A percentile compares a stretch with the other conserved stretches of the same genome.
These are phyloP conservation scores for Striga hermonthica DNA, from an alignment of 305 asterid genomes.

Conservation along the genomic window DNA sequence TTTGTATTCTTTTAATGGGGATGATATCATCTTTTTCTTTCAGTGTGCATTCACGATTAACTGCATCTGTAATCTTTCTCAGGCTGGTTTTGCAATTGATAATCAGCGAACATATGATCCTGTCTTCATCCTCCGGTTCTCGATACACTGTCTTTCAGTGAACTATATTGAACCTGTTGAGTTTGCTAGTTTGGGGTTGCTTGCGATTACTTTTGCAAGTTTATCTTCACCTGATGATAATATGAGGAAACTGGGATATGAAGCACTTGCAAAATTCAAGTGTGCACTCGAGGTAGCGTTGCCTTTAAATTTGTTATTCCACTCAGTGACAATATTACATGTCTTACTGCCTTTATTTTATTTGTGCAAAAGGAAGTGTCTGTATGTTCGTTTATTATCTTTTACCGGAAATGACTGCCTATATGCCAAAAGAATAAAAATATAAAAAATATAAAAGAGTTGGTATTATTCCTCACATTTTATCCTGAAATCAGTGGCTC, in stretches of 20 bases:
- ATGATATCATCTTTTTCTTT: background rate
- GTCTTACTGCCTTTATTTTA: constrained; percentile 17
- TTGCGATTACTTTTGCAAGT: constrained; percentile 74
- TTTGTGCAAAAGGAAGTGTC: constrained; percentile 20
- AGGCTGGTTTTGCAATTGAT: constrained; percentile 45
- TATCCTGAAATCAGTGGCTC: background rate
- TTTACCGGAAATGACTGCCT: constrained; percentile 13
- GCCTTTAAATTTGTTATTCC: constrained; percentile 9
- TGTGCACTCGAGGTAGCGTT: constrained; percentile 60
- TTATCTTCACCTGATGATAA: constrained; percentile 75
- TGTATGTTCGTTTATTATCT: constrained; percentile 10
- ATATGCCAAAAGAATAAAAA: background rate
- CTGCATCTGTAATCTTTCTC: constrained; percentile 31
- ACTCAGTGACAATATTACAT: constrained; percentile 1
- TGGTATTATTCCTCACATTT: background rate
- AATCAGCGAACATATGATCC: constrained; percentile 73
- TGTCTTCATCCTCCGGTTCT: constrained; percentile 74
- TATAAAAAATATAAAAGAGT: background rate
- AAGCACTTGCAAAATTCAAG: constrained; percentile 66
- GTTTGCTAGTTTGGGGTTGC: constrained; percentile 86
- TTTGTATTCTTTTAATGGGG: constrained; percentile 13
- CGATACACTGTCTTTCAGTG: constrained; percentile 76
- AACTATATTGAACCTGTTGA: constrained; percentile 74
- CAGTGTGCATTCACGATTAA: background rate
- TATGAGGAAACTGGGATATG: constrained; percentile 78